A percentile compares a stretch with the other conserved stretches of the same genome.
Evolutionary conservation across 805 yeast species (phyloP).

Genomic region (Clavispora phyllophila): DNA sequence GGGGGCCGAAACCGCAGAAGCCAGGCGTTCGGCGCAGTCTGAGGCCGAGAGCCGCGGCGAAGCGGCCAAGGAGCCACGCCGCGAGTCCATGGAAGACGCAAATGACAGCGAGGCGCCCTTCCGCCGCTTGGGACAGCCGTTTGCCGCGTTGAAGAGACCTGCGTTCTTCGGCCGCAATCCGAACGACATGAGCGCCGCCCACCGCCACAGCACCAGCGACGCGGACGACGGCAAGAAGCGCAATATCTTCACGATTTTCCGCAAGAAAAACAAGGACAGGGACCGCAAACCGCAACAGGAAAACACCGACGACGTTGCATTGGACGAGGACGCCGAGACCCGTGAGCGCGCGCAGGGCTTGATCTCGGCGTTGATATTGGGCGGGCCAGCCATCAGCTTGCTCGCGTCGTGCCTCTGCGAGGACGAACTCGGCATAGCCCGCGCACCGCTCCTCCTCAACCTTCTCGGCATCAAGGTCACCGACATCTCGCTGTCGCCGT

Average conservation of each 20-base stretch:
- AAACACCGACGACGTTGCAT: constrained; percentile 14
- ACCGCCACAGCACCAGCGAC: constrained; percentile 10
- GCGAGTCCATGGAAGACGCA: too few species aligned
- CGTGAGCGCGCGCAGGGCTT: constrained; percentile 34
- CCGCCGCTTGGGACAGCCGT: background rate
- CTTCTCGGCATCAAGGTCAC: constrained; percentile 63
- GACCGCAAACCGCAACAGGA: constrained; percentile 15
- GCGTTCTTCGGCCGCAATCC: constrained; percentile 9
- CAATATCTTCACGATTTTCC: constrained; percentile 20
- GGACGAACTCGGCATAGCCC: constrained; percentile 69
- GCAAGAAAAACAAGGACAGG: constrained; percentile 22
- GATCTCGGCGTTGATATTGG: constrained; percentile 48
- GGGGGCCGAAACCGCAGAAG: background rate
- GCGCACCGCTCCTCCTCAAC: constrained; percentile 79
- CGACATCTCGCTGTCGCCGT: constrained; percentile 39
- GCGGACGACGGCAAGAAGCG: constrained; percentile 12
- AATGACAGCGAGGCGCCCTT: background rate
- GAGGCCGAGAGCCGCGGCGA: too few species aligned
- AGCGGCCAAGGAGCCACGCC: too few species aligned
- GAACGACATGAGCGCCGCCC: constrained; percentile 3
- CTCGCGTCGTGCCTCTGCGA: constrained; percentile 68
- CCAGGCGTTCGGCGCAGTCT: background rate
- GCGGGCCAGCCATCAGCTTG: constrained; percentile 69
- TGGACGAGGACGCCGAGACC: constrained; percentile 21
- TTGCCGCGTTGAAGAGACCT: constrained; percentile 10